Conservation (phyloP, 495 filamentous ascomycete species). For the Xylaria longipes region DNA sequence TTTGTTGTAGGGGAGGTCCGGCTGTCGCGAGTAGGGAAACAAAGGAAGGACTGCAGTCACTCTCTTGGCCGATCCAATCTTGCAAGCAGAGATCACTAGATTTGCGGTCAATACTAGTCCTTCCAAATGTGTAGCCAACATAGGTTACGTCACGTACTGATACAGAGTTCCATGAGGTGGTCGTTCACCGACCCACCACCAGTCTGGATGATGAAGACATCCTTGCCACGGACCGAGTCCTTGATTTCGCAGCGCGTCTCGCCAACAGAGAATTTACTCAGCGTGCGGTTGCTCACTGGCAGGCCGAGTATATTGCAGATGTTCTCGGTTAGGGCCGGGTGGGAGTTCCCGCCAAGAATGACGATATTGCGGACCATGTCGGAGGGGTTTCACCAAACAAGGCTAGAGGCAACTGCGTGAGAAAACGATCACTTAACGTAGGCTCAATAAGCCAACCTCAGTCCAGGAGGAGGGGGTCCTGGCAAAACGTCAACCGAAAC, state of each 20-base stretch:
- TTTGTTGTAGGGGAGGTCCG: conserved; percentile 96
- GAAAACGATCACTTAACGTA: conserved; percentile 15
- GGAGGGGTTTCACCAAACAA: conserved; percentile 1
- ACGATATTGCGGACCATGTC: conserved; percentile 96
- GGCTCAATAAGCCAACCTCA: not conserved
- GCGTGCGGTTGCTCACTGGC: conserved; percentile 77
- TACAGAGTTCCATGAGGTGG: conserved; percentile 92
- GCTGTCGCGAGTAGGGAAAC: conserved; percentile 95
- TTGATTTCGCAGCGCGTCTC: conserved; percentile 95
- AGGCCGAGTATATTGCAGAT: conserved; percentile 89
- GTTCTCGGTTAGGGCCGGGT: conserved; percentile 82
- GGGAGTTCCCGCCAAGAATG: conserved; percentile 90
- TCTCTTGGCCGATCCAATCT: conserved; percentile 88
- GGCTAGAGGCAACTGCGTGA: not conserved
- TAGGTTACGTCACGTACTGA: conserved; percentile 57
- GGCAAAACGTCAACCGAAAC: not conserved
- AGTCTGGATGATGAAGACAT: conserved; percentile 96
- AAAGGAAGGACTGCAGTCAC: conserved; percentile 94
- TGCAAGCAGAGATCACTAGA: conserved; percentile 86
- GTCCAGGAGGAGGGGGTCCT: not conserved
- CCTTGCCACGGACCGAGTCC: conserved; percentile 95
- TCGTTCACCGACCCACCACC: conserved; percentile 93
- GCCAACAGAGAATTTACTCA: conserved; percentile 91
- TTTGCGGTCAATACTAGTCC: conserved; percentile 1
- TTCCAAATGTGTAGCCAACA: not conserved